Evolutionary conservation across 2,329 filamentous ascomycete genomes (phyloP), one percentile per base, ranked within the genome.

Genomic region (Claviceps purpurea): DNA sequence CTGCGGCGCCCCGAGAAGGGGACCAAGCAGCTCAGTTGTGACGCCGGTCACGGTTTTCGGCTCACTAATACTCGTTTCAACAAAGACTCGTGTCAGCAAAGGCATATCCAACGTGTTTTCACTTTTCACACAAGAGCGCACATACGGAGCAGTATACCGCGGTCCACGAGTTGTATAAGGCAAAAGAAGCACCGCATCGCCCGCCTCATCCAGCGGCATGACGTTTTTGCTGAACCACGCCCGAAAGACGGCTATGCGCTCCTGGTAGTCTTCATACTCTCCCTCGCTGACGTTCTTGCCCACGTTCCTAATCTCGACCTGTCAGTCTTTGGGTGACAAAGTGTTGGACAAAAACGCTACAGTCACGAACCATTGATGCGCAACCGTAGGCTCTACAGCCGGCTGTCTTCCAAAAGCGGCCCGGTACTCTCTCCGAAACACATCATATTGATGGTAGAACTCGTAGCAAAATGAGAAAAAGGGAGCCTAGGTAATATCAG

Each of bases 391-490:
- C 40, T 70, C 67, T 5, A 59, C n/a, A 38, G 61, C 66, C 0
- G 65, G 60, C 34, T 57, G 46, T 3, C 50, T 55, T 4, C 57
- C 54, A 38, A 63, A 62, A 20, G 56, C 58, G 30, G 57, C 30
- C 11, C 43, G 39, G 38, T 65, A 69, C 1, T 55, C 54, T 1
- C 53, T 26, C 22, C 60, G 57, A 30, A 69, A 70, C 0, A 50
- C 44, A 16, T 61, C 56, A 50, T 64, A 67, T 5, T 57, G 50
- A 42, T 64, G 58, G 49, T 62, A 66, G 50, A 65, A 67, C 7
- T 65, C 65, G 55, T 64, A 63, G 49, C 63, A 66, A 50, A 64
- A 65, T 1, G 59, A 59, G 2, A 54, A 52, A 34, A 65, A 67
- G 1, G 63, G 57, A 3, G 61, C 61, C 65, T 69, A 18, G 3